Conservation (phyloP, 2,329 filamentous ascomycete species). For the Lecanicillium sp. region DNA sequence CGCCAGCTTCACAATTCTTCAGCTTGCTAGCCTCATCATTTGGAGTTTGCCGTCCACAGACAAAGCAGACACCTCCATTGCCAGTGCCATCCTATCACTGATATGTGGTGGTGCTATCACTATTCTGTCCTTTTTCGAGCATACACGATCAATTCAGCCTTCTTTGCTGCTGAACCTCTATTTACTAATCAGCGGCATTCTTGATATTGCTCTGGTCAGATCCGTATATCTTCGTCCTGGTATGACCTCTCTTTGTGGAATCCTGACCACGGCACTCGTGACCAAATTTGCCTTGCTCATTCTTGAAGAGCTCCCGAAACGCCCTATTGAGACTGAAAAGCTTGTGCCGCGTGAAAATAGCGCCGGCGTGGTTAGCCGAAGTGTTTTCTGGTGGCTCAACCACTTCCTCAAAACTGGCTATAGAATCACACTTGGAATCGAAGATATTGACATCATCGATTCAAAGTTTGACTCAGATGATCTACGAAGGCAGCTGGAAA, state of each 20-base stretch:
- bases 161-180: conserved; percentile 23
- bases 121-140: conserved; percentile 24
- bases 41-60: conserved; percentile 16
- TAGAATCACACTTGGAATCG: conserved; percentile 14
- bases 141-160: conserved; percentile 21
- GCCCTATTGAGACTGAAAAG: conserved; percentile 9
- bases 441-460: conserved; percentile 19
- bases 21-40: conserved; percentile 16
- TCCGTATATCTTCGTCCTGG: conserved; percentile 23
- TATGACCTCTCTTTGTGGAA: conserved; percentile 14
- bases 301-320: conserved; percentile 23
- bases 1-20: conserved; percentile 9
- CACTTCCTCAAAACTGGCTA: conserved; percentile 19
- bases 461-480: conserved; percentile 17
- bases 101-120: conserved; percentile 18
- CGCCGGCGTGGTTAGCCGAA: conserved; percentile 23
- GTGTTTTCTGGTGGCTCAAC: conserved; percentile 29
- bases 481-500: conserved; percentile 13
- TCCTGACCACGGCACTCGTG: conserved; percentile 18
- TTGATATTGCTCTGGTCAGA: conserved; percentile 23
- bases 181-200: conserved; percentile 22
- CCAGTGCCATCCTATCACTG: conserved; percentile 18
- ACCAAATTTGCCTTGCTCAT: conserved; percentile 20
- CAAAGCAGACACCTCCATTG: conserved; percentile 18
- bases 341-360: conserved; percentile 21